Base-by-base conservation (phyloP, 2,329 filamentous ascomycete genomes). In the Aspergillus sp. region DNA sequence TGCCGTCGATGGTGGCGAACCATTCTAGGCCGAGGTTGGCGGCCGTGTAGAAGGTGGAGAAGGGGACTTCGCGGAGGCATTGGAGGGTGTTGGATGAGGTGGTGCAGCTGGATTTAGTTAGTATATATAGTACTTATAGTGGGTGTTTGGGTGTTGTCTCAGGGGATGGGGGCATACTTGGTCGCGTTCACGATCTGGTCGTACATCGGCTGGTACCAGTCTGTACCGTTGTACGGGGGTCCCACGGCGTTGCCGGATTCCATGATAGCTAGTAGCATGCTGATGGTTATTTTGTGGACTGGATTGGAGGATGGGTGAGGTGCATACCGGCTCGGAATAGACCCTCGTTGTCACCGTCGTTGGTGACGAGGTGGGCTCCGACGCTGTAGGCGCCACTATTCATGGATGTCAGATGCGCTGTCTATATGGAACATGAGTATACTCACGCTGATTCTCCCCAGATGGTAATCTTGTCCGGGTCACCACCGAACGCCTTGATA, bases 1-100 rank as follows among this genome's bases (percentile, higher is more conserved):
- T 82, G 10, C 82, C 82, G 63, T 88, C 86, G 55, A 86, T 68
- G 10, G 80, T 75, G 3, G 80, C 80, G 49, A 73, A 73, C 71
- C 71, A 73, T 42, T 73, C 71, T 2, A 71, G 61, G 0, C 66
- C 68, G 56, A 69, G 68, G 38, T 66, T 67, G 23, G 71, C 71
- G 3, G 57, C 54, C 13, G 41, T 54, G 36, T 73, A 73, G 8
- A 73, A 36, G 0, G 57, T 61, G 6, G 60, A 47, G 47, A 72
- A 73, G 1, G 70, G 68, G 3, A 70, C 62, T 10, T 71, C 60
- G 6, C 70, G 70, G 30, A 73, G 68, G 41, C 71, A 73, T 61
- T 70, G 60, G 1, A 73, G 66, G n/a, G 70, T 71, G 13, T 70
- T 64, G 11, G 62, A 52, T 2, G 68, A 57, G 17, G 63, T 62